Conservation (phyloP, 2,329 filamentous ascomycete genomes). For the Alternaria consortialis region DNA sequence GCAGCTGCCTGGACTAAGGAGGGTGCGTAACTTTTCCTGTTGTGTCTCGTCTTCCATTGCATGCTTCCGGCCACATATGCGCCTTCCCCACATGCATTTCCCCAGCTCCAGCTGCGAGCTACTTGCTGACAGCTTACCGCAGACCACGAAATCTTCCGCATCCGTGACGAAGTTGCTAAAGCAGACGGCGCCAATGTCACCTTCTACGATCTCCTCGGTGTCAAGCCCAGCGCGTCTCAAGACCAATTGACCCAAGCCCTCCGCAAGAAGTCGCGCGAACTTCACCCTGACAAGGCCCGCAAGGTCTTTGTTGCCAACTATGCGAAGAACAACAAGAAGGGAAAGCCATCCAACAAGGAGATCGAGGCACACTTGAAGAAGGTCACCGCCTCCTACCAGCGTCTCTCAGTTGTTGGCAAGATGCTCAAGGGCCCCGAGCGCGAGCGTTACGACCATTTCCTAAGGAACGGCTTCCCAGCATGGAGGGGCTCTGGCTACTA, state of each 20-base stretch:
- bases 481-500: constrained; percentile 99
- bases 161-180: constrained; percentile 83
- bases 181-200: constrained; percentile 80
- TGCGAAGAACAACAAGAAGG: constrained; percentile 59
- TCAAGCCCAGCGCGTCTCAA: constrained; percentile 75
- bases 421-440: constrained; percentile 83
- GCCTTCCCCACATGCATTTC: constrained; percentile 22
- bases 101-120: constrained; percentile 20
- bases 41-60: constrained; percentile 13
- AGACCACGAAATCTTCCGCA: constrained; percentile 98
- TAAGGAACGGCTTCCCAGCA: constrained; percentile 88
- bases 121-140: constrained; percentile 32
- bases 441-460: constrained; percentile 93
- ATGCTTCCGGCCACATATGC: constrained; percentile 13
- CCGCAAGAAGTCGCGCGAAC: constrained; percentile 80
- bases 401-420: constrained; percentile 83
- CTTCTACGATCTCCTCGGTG: constrained; percentile 92
- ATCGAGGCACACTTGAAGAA: constrained; percentile 80
- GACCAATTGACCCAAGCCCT: constrained; percentile 95
- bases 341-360: constrained; percentile 74
- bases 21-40: constrained; percentile 61
- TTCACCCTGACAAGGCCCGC: constrained; percentile 96
- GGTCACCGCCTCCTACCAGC: constrained; percentile 82
- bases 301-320: constrained; percentile 79
- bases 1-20: constrained; percentile 88